phyloP scores from a whole-genome alignment of 768 basidiomycete species.

The Xerocomus brunneocitrinus region DNA sequence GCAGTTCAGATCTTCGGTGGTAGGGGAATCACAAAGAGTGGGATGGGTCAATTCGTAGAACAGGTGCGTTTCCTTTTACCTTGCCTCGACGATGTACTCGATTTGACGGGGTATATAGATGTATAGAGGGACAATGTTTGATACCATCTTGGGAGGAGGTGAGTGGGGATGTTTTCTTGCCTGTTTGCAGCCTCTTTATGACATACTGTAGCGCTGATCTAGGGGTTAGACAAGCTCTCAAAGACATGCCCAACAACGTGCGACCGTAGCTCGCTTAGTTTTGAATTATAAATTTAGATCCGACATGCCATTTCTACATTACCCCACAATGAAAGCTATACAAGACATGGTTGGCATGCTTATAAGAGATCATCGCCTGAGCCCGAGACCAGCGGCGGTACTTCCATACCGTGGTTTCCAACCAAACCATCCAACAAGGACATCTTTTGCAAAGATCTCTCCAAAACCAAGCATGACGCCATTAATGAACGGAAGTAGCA shows the following conservation, averaged over 20 bases:
- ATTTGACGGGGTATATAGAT: neutral
- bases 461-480: conserved; percentile 97
- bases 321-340: neutral
- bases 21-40: neutral
- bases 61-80: neutral
- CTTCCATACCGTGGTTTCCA: conserved; percentile 34
- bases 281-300: neutral
- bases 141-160: neutral
- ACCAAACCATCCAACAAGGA: conserved; percentile 53
- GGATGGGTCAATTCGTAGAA: neutral
- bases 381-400: conserved; percentile 22
- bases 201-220: conserved; percentile 35
- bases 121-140: neutral
- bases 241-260: conserved; percentile 49
- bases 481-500: conserved; percentile 84
- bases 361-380: conserved; percentile 8
- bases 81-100: neutral
- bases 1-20: neutral
- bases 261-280: conserved; percentile 26
- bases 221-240: conserved; percentile 56
- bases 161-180: neutral
- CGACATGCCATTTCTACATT: neutral
- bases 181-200: neutral
- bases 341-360: neutral
- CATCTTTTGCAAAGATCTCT: conserved; percentile 83